These are phyloP conservation scores for Fusarium drepaniforme DNA, from an alignment of 2,329 filamentous ascomycete genomes.

Conservation along the genomic window DNA sequence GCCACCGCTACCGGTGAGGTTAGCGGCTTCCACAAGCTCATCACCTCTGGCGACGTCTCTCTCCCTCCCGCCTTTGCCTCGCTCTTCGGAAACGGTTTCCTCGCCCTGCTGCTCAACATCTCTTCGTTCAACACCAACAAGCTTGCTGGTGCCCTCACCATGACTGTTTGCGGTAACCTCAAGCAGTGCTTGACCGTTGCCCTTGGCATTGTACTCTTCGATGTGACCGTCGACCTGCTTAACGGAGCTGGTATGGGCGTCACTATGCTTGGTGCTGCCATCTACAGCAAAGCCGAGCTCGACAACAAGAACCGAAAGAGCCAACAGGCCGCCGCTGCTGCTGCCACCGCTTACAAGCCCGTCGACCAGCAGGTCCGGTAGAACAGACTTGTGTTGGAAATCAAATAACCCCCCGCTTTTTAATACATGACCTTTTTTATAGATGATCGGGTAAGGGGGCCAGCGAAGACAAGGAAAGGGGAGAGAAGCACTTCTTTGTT, in stretches of 20 bases:
- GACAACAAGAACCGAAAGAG: slow-evolving; percentile 56
- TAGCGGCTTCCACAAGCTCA: slow-evolving; percentile 52
- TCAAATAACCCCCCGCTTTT: slow-evolving; percentile 31
- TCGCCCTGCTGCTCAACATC: slow-evolving; percentile 68
- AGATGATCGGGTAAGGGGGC: slow-evolving; percentile 35
- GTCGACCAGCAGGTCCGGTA: slow-evolving; percentile 49
- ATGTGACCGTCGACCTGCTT: slow-evolving; percentile 61
- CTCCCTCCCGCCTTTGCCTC: slow-evolving; percentile 54
- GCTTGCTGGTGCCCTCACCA: slow-evolving; percentile 67
- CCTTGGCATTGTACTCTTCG: slow-evolving; percentile 65
- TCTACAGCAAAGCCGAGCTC: slow-evolving; percentile 70
- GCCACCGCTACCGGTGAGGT: slow-evolving; percentile 67
- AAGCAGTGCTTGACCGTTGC: slow-evolving; percentile 70
- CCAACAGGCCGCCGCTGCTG: slow-evolving; percentile 43
- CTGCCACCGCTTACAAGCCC: slow-evolving; percentile 51
- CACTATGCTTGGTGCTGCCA: slow-evolving; percentile 66
- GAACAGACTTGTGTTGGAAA: slow-evolving; percentile 21
- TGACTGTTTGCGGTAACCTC: slow-evolving; percentile 70
- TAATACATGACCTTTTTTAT: slow-evolving; percentile 44
- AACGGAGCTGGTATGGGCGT: slow-evolving; percentile 69
- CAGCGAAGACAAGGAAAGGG: slow-evolving; percentile 22
- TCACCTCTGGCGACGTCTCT: slow-evolving; percentile 51
- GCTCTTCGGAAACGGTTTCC: slow-evolving; percentile 63
- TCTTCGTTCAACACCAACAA: slow-evolving; percentile 70
- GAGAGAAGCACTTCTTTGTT: slow-evolving; percentile 24